Conservation (phyloP, 2,329 filamentous ascomycete genomes). For the Penicillium sp. region DNA sequence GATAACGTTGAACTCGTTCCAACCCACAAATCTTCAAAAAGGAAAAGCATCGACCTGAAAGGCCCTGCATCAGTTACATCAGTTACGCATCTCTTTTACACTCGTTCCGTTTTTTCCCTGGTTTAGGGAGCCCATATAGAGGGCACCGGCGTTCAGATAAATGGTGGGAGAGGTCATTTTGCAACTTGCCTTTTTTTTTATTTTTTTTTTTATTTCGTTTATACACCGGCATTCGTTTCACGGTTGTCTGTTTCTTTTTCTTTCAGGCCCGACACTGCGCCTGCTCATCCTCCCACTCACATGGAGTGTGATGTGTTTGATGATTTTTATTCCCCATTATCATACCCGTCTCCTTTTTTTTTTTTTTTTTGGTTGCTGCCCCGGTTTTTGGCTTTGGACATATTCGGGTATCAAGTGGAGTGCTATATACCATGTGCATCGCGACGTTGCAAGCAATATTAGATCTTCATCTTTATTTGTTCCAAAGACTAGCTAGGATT, state of each 20-base stretch:
- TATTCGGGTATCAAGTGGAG: not conserved
- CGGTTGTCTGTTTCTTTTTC: not conserved
- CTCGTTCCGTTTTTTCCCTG: slow-evolving; percentile 3
- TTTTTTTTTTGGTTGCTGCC: not conserved
- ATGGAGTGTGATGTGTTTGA: slow-evolving; percentile 8
- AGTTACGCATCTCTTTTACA: not conserved
- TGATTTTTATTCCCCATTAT: slow-evolving; percentile 7
- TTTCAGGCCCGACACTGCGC: not conserved
- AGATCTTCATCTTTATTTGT: not conserved
- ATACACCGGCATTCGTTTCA: slow-evolving; percentile 7
- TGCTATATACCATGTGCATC: slow-evolving; percentile 4
- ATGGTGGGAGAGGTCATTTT: slow-evolving; percentile 13
- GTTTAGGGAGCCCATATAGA: slow-evolving; percentile 18
- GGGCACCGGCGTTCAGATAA: slow-evolving; percentile 27
- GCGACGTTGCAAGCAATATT: slow-evolving; percentile 1
- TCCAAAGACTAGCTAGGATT: not conserved
- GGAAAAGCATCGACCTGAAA: slow-evolving; percentile 11
- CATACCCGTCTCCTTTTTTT: slow-evolving; percentile 11
- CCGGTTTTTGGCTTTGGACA: slow-evolving; percentile 7
- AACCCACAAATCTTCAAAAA: not conserved
- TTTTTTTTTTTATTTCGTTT: not conserved
- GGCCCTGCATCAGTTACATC: not conserved
- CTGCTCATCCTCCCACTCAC: not conserved
- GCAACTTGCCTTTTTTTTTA: slow-evolving; percentile 1
- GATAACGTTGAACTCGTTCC: slow-evolving; percentile 5